phyloP scores from a whole-genome alignment of 2,329 filamentous ascomycete species.

The Colletotrichum endophyticum region DNA sequence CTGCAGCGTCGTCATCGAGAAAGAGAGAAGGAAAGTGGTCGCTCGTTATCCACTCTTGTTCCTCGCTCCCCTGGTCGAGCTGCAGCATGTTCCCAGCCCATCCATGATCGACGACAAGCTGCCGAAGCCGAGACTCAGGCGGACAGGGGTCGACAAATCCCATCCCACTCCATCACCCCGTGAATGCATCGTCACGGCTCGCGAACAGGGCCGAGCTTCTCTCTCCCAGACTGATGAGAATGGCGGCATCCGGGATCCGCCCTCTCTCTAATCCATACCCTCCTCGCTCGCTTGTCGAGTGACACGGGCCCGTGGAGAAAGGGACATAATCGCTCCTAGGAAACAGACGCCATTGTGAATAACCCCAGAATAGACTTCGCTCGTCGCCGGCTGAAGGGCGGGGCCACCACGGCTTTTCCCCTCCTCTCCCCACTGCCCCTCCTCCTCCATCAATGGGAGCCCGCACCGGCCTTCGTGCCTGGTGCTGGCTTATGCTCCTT shows the following conservation, averaged over 20 bases:
- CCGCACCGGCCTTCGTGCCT: background rate
- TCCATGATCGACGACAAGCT: conserved; percentile 8
- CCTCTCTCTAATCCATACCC: background rate
- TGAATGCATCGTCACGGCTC: background rate
- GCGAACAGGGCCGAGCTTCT: background rate
- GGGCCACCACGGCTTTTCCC: background rate
- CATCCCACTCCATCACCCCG: background rate
- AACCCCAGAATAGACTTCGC: background rate
- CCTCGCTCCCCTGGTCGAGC: background rate
- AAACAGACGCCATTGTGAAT: background rate
- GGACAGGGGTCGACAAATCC: background rate
- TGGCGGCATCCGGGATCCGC: background rate
- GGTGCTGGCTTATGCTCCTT: conserved; percentile 5
- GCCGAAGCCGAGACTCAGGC: conserved; percentile 9
- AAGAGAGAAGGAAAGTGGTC: background rate
- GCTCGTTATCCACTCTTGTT: background rate
- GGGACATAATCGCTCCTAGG: background rate
- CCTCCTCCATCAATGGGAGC: background rate
- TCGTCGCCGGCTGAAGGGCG: background rate
- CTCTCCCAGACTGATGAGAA: background rate
- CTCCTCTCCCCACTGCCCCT: background rate
- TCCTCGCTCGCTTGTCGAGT: background rate
- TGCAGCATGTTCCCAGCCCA: background rate
- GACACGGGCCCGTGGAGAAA: background rate
- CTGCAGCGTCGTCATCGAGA: background rate